phyloP scores from a whole-genome alignment of 306 rosid genomes.

The Pachyrhizus erosus region DNA sequence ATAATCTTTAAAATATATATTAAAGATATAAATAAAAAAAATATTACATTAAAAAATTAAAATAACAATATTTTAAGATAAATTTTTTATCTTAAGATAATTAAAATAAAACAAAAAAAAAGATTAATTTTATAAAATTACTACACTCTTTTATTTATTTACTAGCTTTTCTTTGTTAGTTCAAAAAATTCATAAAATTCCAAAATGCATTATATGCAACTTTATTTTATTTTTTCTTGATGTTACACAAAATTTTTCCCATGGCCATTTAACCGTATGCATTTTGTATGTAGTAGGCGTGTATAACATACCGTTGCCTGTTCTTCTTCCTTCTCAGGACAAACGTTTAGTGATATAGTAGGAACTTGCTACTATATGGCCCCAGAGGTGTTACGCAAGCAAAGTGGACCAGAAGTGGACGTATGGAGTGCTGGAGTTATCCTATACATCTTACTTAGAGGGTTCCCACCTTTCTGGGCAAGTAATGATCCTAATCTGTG shows the following conservation, averaged over 20 bases:
- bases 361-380: constrained; percentile 91
- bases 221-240: too few species aligned
- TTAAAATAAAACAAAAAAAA: too few species aligned
- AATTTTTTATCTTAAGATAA: too few species aligned
- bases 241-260: background rate
- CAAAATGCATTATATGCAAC: background rate
- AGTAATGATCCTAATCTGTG: constrained; percentile 56
- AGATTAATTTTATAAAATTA: too few species aligned
- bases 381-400: constrained; percentile 77
- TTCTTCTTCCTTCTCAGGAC: constrained; percentile 59
- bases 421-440: constrained; percentile 98
- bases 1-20: too few species aligned
- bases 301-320: background rate
- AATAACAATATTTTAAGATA: too few species aligned
- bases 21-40: too few species aligned
- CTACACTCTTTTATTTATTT: too few species aligned
- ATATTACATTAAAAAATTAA: too few species aligned
- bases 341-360: constrained; percentile 70
- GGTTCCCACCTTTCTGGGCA: constrained; percentile 94
- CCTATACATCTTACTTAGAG: constrained; percentile 83
- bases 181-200: too few species aligned
- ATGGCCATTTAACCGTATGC: background rate
- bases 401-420: constrained; percentile 81
- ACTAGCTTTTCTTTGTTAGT: too few species aligned
- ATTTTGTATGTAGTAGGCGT: background rate